Evolutionary conservation across 2,329 filamentous ascomycete species (phyloP).

Genomic region (Colletotrichum sansevieriae): DNA sequence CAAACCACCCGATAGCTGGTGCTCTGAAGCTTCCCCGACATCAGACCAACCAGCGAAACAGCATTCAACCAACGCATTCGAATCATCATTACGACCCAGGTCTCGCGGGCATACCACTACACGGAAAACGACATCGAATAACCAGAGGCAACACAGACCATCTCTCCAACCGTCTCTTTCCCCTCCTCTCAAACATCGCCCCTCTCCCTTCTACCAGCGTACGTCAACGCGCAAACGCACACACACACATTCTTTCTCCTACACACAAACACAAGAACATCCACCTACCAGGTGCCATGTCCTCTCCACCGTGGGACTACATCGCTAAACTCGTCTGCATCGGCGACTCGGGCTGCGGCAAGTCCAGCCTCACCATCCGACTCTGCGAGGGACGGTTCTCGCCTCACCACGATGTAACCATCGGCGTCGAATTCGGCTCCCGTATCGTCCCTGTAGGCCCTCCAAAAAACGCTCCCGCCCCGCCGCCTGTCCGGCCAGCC

Average conservation of each 20-base stretch:
- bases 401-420: conserved; percentile 94
- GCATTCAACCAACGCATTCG: conserved; percentile 13
- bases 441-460: conserved; percentile 92
- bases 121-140: conserved; percentile 8
- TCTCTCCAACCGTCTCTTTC: neutral
- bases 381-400: conserved; percentile 97
- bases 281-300: conserved; percentile 57
- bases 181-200: neutral
- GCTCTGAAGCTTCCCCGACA: conserved; percentile 33
- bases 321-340: conserved; percentile 99
- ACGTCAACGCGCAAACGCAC: neutral
- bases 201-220: conserved; percentile 12
- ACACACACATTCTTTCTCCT: conserved; percentile 24
- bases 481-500: conserved; percentile 42
- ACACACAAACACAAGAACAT: too few relatives aligned
- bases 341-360: conserved; percentile 95
- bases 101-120: conserved; percentile 8
- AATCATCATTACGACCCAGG: conserved; percentile 20
- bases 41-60: conserved; percentile 36
- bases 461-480: conserved; percentile 68
- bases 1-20: conserved; percentile 26
- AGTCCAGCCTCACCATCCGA: conserved; percentile 92
- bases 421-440: conserved; percentile 95
- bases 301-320: conserved; percentile 89
- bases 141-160: conserved; percentile 28